Conservation (phyloP, 768 basidiomycete species). For the Auriscalpium microsporum region DNA sequence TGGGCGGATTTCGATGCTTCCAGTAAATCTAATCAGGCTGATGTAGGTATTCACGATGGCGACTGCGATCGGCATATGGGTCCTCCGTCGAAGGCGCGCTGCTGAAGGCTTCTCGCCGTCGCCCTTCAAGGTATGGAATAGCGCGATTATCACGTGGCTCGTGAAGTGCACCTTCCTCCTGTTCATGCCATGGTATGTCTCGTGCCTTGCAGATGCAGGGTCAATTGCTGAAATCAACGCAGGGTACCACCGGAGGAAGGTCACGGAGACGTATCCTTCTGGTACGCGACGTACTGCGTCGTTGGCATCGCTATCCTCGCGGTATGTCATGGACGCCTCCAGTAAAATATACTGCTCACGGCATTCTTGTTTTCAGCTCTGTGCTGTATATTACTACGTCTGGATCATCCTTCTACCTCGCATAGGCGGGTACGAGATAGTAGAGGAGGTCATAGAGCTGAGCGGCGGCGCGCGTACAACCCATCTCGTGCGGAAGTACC, state of each 20-base stretch:
- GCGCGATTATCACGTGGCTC: conserved; percentile 18
- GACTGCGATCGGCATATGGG: conserved; percentile 25
- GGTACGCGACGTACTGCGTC: conserved; percentile 24
- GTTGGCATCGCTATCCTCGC: conserved; percentile 21
- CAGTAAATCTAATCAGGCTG: neutral
- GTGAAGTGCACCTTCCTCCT: conserved; percentile 21
- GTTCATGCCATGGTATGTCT: conserved; percentile 26
- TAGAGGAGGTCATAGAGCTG: conserved; percentile 28
- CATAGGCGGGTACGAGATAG: conserved; percentile 36
- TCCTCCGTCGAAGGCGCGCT: conserved; percentile 21
- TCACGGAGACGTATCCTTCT: conserved; percentile 24
- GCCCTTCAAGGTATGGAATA: conserved; percentile 16
- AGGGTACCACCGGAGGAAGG: conserved; percentile 22
- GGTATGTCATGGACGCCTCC: conserved; percentile 1
- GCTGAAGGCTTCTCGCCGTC: conserved; percentile 16
- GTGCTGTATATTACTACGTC: conserved; percentile 24
- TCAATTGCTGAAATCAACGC: neutral
- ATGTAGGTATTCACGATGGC: conserved; percentile 20
- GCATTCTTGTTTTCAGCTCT: conserved; percentile 6
- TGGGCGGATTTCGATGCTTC: neutral
- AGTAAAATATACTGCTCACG: neutral
- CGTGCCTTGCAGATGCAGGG: neutral
- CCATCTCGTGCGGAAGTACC: conserved; percentile 9
- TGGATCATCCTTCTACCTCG: conserved; percentile 39
- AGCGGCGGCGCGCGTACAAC: conserved; percentile 10